These are phyloP conservation scores for Debaryomyces psychrophilus DNA, from an alignment of 1,139 yeast genomes.

Conservation along the genomic window DNA sequence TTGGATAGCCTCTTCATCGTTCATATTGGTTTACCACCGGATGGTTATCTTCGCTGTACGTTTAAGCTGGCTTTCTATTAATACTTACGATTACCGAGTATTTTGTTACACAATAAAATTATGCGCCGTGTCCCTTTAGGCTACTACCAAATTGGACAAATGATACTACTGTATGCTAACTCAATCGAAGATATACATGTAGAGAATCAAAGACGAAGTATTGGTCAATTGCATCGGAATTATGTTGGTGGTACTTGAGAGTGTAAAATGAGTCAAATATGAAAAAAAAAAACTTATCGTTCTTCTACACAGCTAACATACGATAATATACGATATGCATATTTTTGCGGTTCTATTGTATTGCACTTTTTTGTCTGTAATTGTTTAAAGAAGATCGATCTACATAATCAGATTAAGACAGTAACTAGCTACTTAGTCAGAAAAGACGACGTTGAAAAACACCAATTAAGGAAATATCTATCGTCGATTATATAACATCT, in stretches of 20 bases:
- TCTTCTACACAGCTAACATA: not conserved
- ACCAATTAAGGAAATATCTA: no score
- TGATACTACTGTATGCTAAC: no score
- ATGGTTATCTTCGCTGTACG: not conserved
- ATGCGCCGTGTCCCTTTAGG: not conserved
- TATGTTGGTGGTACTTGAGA: no score
- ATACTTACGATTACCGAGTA: not conserved
- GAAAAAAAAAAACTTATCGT: not conserved
- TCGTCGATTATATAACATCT: no score
- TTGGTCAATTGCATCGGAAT: no score
- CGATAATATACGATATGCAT: constrained; percentile 3
- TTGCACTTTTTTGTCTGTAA: not conserved
- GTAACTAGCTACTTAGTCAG: not conserved
- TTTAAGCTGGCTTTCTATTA: not conserved
- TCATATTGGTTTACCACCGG: not conserved
- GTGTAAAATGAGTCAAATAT: no score
- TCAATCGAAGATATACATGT: no score
- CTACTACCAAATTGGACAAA: not conserved
- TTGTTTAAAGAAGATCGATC: no score
- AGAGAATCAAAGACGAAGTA: not conserved
- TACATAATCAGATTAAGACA: no score
- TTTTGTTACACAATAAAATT: not conserved
- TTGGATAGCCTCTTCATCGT: not conserved
- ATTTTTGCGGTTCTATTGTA: not conserved
- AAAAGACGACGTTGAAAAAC: no score